phyloP scores from a whole-genome alignment of 306 rosid genomes.

The Cucumis cinereus region DNA sequence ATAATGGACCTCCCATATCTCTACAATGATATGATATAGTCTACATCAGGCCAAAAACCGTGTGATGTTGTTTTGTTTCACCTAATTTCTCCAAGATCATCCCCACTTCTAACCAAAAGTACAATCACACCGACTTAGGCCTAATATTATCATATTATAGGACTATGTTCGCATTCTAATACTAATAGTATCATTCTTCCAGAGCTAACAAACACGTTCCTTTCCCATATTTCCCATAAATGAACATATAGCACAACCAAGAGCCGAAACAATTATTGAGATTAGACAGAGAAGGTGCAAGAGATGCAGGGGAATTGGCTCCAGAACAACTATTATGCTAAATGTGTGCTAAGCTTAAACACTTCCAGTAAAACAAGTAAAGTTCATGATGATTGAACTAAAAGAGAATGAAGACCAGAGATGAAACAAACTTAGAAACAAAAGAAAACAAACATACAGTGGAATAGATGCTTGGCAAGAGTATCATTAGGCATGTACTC shows the following conservation, averaged over 20 bases:
- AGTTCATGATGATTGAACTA: neutral
- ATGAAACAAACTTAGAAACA: neutral
- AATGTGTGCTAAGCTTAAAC: neutral
- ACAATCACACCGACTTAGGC: too few relatives aligned
- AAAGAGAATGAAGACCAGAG: neutral
- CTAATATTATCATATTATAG: too few relatives aligned
- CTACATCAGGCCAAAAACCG: neutral
- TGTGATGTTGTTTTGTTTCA: neutral
- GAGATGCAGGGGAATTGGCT: neutral
- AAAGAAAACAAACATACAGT: slow-evolving; percentile 39
- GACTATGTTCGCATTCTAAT: neutral
- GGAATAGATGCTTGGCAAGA: slow-evolving; percentile 94
- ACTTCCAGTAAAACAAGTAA: neutral
- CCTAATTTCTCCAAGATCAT: neutral
- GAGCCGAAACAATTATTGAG: neutral
- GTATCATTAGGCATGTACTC: slow-evolving; percentile 97
- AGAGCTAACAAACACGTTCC: neutral
- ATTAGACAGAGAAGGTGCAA: neutral
- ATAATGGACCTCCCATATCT: neutral
- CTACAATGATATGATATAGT: neutral
- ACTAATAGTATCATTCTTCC: neutral
- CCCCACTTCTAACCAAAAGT: neutral
- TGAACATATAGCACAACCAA: neutral
- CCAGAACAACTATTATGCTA: neutral
- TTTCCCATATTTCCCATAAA: neutral